Conservation (phyloP, 75 land plant genomes). For the Isoetes taiwanensis region DNA sequence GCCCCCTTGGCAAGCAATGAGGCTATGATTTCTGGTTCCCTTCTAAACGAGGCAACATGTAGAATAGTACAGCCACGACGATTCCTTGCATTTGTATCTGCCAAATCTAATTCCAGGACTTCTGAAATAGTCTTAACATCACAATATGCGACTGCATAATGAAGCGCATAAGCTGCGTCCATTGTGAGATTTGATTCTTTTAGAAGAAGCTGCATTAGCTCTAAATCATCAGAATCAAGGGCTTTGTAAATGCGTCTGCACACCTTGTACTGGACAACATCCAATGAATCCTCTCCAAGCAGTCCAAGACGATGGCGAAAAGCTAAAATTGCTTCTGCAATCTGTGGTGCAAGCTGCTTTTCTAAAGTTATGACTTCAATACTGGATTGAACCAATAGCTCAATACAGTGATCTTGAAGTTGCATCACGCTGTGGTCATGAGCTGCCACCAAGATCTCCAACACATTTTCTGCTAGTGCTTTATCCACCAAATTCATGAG, state of each 20-base stretch:
- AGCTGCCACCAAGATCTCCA: conserved; percentile 50
- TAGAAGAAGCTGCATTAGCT: conserved; percentile 53
- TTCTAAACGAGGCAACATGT: conserved; percentile 65
- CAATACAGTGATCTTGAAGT: conserved; percentile 30
- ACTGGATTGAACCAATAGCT: conserved; percentile 45
- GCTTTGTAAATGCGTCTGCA: conserved; percentile 59
- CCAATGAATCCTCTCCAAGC: conserved; percentile 8
- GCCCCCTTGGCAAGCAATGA: conserved; percentile 72
- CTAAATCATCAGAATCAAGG: conserved; percentile 76
- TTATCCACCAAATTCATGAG: conserved; percentile 43
- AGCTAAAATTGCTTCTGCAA: conserved; percentile 23
- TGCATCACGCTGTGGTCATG: conserved; percentile 19
- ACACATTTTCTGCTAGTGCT: conserved; percentile 56
- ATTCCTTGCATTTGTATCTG: conserved; percentile 50
- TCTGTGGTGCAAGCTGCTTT: conserved; percentile 49
- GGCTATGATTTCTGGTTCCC: conserved; percentile 51
- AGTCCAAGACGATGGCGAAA: conserved; percentile 22
- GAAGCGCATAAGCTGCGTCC: conserved; percentile 60
- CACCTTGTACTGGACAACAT: conserved; percentile 35
- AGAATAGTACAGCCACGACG: conserved; percentile 60
- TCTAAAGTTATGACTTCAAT: conserved; percentile 41
- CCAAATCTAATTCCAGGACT: conserved; percentile 50
- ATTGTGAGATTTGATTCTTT: conserved; percentile 37
- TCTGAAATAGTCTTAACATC: conserved; percentile 50
- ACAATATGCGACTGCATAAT: conserved; percentile 73